Percentiles rank a stretch among this genome's conserved stretches.
Evolutionary conservation across 306 rosid genomes (phyloP).

Genomic region (Ormosia semicastrata): DNA sequence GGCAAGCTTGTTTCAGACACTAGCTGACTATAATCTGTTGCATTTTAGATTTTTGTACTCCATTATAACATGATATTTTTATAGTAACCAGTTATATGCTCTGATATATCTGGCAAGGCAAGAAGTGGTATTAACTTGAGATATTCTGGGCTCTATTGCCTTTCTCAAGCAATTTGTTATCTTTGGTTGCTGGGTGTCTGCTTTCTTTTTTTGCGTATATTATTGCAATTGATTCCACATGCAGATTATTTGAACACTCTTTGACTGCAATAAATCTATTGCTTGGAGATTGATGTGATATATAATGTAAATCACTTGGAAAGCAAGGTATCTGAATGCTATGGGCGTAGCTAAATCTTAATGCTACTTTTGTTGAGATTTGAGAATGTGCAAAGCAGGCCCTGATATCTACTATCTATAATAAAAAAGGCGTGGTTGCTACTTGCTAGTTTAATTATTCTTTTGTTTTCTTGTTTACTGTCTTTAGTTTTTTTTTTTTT

Average conservation of each 20-base stretch:
- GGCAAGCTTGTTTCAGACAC: slow-evolving; percentile 23
- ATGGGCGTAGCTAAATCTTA: too few species aligned
- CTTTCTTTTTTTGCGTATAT: background rate
- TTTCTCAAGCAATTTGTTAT: background rate
- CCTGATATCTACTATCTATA: too few species aligned
- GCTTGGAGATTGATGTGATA: too few species aligned
- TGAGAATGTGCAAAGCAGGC: too few species aligned
- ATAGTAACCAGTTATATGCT: slow-evolving; percentile 25
- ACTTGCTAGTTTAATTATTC: too few species aligned
- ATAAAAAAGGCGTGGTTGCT: too few species aligned
- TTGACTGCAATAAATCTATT: too few species aligned
- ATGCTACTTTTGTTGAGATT: too few species aligned
- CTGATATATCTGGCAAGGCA: slow-evolving; percentile 31
- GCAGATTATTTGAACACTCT: slow-evolving; percentile 13
- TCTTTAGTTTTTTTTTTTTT: too few species aligned
- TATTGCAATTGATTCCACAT: background rate
- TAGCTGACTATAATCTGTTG: slow-evolving; percentile 30
- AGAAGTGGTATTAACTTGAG: slow-evolving; percentile 21
- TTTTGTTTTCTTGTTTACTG: too few species aligned
- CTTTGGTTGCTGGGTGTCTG: background rate
- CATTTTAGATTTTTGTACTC: slow-evolving; percentile 31
- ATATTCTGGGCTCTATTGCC: background rate
- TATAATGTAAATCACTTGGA: too few species aligned
- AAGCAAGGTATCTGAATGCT: too few species aligned
- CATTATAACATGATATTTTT: slow-evolving; percentile 6